Conservation (phyloP, 306 rosid genomes). For the Corylus americana region DNA sequence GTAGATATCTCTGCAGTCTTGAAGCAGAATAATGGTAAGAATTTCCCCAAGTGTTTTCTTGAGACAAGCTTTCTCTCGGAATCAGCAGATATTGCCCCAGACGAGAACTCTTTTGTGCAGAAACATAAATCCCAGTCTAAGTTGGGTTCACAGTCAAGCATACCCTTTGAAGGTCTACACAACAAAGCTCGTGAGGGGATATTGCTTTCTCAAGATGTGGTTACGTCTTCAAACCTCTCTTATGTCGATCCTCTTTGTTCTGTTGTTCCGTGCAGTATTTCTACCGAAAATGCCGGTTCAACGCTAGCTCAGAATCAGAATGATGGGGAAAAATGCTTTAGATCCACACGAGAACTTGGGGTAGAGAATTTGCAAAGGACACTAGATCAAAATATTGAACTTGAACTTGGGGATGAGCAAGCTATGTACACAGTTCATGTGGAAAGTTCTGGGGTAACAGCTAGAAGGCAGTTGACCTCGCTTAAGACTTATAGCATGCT, state of each 20-base stretch:
- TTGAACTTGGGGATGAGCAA: conserved; percentile 27
- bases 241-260: conserved; percentile 85
- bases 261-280: conserved; percentile 82
- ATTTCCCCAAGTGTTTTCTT: conserved; percentile 38
- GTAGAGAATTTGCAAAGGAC: conserved; percentile 34
- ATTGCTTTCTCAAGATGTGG: conserved; percentile 65
- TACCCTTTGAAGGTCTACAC: conserved; percentile 40
- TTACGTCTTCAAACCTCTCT: conserved; percentile 58
- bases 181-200: conserved; percentile 38
- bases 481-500: conserved; percentile 60
- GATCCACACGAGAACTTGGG: conserved; percentile 39
- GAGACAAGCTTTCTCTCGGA: conserved; percentile 89
- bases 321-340: conserved; percentile 32
- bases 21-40: conserved; percentile 32
- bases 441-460: conserved; percentile 36
- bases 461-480: conserved; percentile 41
- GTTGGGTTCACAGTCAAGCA: conserved; percentile 55
- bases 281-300: conserved; percentile 41
- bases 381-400: conserved; percentile 28
- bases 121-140: conserved; percentile 40
- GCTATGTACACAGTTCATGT: conserved; percentile 25
- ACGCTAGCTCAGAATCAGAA: conserved; percentile 26
- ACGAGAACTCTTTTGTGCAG: conserved; percentile 65
- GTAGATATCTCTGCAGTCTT: conserved; percentile 37
- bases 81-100: conserved; percentile 74